Conservation (phyloP, 805 yeast genomes). For the Pichia californica region DNA sequence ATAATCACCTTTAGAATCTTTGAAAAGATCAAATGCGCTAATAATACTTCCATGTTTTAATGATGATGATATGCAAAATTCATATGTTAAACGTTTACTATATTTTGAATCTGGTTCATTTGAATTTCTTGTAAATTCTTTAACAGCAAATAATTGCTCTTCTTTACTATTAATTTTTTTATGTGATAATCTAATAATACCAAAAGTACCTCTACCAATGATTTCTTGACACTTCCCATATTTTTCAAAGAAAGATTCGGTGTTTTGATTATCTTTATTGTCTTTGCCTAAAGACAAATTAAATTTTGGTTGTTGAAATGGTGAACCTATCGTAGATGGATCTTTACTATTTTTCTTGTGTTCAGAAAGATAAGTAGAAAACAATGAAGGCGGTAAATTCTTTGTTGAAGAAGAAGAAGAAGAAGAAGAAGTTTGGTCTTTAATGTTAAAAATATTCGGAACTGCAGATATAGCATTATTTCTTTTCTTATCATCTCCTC, state of each 20-base stretch:
- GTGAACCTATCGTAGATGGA: too few species aligned
- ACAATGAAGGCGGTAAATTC: constrained; percentile 57
- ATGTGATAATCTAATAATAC: constrained; percentile 86
- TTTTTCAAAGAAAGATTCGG: constrained; percentile 64
- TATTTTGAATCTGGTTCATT: constrained; percentile 61
- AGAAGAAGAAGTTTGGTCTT: constrained; percentile 7
- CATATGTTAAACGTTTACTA: constrained; percentile 68
- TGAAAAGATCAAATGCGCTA: constrained; percentile 65
- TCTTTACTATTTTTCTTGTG: constrained; percentile 6
- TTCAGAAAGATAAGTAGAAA: constrained; percentile 51
- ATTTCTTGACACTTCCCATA: constrained; percentile 95
- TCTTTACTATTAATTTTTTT: constrained; percentile 39
- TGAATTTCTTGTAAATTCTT: constrained; percentile 64
- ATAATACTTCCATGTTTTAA: constrained; percentile 75
- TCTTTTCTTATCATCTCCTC: constrained; percentile 57
- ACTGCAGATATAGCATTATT: constrained; percentile 70
- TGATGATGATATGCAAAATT: constrained; percentile 75
- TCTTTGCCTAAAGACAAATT: neutral
- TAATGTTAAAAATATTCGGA: constrained; percentile 49
- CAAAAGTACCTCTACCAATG: constrained; percentile 90
- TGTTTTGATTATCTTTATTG: neutral
- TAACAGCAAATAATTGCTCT: constrained; percentile 71
- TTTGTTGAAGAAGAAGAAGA: neutral
- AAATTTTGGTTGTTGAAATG: constrained; percentile 2
- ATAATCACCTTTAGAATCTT: constrained; percentile 77